These are phyloP conservation scores for Hypoxylon sp. DNA, from an alignment of 2,329 filamentous ascomycete genomes.

Conservation along the genomic window DNA sequence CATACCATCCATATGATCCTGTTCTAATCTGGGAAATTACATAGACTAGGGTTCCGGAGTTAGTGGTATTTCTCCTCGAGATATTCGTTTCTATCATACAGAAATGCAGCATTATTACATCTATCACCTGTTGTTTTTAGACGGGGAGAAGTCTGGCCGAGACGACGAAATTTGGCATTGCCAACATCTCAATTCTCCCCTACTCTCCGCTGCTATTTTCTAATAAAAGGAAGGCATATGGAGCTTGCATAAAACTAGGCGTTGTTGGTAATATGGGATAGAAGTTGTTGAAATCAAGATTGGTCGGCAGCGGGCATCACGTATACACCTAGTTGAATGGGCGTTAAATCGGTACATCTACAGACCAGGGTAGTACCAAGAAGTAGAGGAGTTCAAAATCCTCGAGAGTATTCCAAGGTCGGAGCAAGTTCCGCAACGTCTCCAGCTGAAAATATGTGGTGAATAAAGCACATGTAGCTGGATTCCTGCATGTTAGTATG, in stretches of 20 bases:
- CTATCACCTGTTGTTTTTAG: conserved; percentile 33
- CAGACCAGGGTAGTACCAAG: conserved; percentile 29
- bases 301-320: conserved; percentile 42
- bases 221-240: conserved; percentile 44
- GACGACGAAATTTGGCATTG: conserved; percentile 21
- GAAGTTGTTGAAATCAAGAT: conserved; percentile 46
- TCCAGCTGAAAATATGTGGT: conserved; percentile 31
- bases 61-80: conserved; percentile 47
- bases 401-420: conserved; percentile 24
- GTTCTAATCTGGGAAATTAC: conserved; percentile 47
- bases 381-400: conserved; percentile 19
- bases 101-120: conserved; percentile 40
- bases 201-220: conserved; percentile 33
- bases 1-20: conserved; percentile 44
- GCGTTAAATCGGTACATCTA: conserved; percentile 40
- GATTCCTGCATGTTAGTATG: conserved; percentile 35
- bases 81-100: conserved; percentile 38
- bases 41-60: conserved; percentile 56
- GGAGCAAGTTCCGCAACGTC: conserved; percentile 31
- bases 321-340: conserved; percentile 33
- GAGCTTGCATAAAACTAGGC: conserved; percentile 52
- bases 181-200: conserved; percentile 23
- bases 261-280: conserved; percentile 53
- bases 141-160: conserved; percentile 16
- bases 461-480: conserved; percentile 35